A percentile compares a stretch with the other conserved stretches of the same genome.
These are phyloP conservation scores for Silene uniflora DNA, from an alignment of 148 eudicot species.

Conservation along the genomic window DNA sequence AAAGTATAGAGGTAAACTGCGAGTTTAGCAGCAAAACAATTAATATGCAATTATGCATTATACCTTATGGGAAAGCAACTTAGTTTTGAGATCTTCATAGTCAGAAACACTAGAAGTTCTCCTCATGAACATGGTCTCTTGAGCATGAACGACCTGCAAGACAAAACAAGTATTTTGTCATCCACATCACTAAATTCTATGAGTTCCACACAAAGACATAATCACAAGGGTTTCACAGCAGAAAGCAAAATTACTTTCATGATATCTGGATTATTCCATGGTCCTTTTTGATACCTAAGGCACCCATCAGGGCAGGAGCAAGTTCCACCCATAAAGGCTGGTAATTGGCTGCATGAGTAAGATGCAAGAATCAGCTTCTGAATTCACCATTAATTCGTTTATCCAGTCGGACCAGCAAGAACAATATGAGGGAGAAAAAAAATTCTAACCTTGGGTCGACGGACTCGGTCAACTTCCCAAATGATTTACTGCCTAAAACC, in stretches of 20 bases:
- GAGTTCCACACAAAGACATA: slow-evolving; percentile 3
- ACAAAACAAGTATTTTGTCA: not conserved
- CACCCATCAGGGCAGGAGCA: slow-evolving; percentile 91
- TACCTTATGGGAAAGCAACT: slow-evolving; percentile 59
- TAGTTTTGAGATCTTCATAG: slow-evolving; percentile 53
- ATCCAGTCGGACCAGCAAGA: slow-evolving; percentile 1
- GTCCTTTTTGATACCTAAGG: slow-evolving; percentile 83
- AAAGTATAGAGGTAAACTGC: not conserved
- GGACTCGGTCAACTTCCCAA: slow-evolving; percentile 59
- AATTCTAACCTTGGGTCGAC: slow-evolving; percentile 62
- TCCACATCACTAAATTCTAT: not conserved
- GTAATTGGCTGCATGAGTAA: slow-evolving; percentile 69
- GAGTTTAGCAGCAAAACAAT: not conserved
- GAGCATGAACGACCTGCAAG: slow-evolving; percentile 64
- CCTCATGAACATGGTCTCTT: slow-evolving; percentile 48
- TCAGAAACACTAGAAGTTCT: slow-evolving; percentile 58
- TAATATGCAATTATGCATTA: not conserved
- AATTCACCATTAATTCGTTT: slow-evolving; percentile 2
- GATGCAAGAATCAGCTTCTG: slow-evolving; percentile 18
- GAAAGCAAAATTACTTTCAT: slow-evolving; percentile 60
- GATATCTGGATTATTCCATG: slow-evolving; percentile 86
- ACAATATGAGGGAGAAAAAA: slow-evolving; percentile 15
- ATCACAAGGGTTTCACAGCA: not conserved
- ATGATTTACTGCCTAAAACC: slow-evolving; percentile 84
- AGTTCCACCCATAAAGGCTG: slow-evolving; percentile 85